Evolutionary conservation across 768 basidiomycete species (phyloP).

Genomic region (Tricholoma sp.): DNA sequence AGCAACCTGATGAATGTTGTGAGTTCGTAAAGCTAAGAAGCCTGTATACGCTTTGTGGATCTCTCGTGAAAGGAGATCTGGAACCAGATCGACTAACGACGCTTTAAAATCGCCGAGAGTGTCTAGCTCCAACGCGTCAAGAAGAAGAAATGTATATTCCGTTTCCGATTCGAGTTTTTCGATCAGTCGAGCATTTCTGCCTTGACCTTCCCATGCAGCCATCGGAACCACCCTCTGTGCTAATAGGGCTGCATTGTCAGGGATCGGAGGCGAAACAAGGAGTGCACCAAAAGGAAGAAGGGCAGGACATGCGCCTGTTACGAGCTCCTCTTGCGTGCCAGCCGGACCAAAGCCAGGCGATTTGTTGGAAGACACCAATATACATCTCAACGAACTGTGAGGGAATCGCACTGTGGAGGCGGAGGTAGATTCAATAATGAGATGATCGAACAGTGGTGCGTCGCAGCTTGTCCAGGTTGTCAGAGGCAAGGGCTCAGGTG

Average conservation of each 20-base stretch:
- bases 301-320: slow-evolving; percentile 25
- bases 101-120: slow-evolving; percentile 9
- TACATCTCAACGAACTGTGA: slow-evolving; percentile 17
- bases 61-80: slow-evolving; percentile 21
- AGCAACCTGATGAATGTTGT: slow-evolving; percentile 17
- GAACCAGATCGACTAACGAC: slow-evolving; percentile 19
- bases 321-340: slow-evolving; percentile 28
- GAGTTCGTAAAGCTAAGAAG: slow-evolving; percentile 15
- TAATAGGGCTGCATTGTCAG: slow-evolving; percentile 20
- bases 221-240: slow-evolving; percentile 17
- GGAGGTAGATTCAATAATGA: slow-evolving; percentile 17
- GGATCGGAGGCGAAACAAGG: slow-evolving; percentile 23
- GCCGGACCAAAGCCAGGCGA: slow-evolving; percentile 27
- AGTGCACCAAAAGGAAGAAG: slow-evolving; percentile 24
- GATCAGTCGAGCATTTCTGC: slow-evolving; percentile 17
- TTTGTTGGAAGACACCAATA: slow-evolving; percentile 25
- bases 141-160: slow-evolving; percentile 21
- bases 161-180: neutral
- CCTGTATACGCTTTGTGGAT: slow-evolving; percentile 24
- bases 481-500: neutral
- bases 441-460: slow-evolving; percentile 14
- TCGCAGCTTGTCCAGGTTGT: slow-evolving; percentile 6
- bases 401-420: slow-evolving; percentile 21
- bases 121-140: slow-evolving; percentile 26
- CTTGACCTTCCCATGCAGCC: slow-evolving; percentile 22